These are phyloP conservation scores for Penstemon davidsonii DNA, from an alignment of 257 asterid genomes.

Conservation along the genomic window DNA sequence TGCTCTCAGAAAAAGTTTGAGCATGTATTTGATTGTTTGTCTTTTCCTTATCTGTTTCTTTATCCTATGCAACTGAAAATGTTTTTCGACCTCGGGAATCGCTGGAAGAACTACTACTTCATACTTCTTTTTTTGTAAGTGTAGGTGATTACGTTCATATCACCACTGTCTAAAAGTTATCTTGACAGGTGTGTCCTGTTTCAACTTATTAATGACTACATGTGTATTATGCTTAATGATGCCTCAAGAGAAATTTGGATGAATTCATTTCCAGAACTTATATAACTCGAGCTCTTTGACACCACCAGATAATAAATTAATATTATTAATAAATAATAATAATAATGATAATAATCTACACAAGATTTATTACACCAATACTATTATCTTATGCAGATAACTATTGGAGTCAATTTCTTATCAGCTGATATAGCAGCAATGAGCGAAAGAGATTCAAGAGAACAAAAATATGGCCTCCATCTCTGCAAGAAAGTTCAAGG, in stretches of 20 bases:
- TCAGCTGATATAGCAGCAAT: slow-evolving; percentile 30
- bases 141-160: slow-evolving; percentile 12
- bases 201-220: slow-evolving; percentile 23
- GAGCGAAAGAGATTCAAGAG: slow-evolving; percentile 26
- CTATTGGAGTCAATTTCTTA: slow-evolving; percentile 21
- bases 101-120: slow-evolving; percentile 6
- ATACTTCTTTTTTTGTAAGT: background rate
- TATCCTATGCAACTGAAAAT: background rate
- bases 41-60: slow-evolving; percentile 22
- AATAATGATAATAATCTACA: background rate
- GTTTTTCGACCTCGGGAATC: background rate
- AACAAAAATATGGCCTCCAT: slow-evolving; percentile 38
- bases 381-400: slow-evolving; percentile 31
- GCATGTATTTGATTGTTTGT: slow-evolving; percentile 19
- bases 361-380: slow-evolving; percentile 23
- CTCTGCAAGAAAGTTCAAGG: slow-evolving; percentile 29
- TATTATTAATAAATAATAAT: background rate
- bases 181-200: slow-evolving; percentile 24
- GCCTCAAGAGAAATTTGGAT: background rate
- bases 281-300: slow-evolving; percentile 18
- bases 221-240: background rate
- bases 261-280: slow-evolving; percentile 8
- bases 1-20: slow-evolving; percentile 11
- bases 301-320: slow-evolving; percentile 6
- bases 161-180: background rate